Base-by-base conservation (phyloP, 1,139 yeast genomes). In the Candida sp. region DNA sequence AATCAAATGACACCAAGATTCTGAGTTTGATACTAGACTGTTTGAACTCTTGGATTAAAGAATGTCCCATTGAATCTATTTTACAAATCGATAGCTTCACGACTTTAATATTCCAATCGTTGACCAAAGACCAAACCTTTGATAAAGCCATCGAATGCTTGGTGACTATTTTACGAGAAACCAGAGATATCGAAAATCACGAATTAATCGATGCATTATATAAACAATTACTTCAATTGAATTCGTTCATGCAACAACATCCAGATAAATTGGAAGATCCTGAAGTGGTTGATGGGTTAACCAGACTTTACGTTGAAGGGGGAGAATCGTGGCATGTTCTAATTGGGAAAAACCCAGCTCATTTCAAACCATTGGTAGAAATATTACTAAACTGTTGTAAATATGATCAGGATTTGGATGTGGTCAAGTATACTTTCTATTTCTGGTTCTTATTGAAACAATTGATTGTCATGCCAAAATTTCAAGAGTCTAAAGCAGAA, bases 251-350 rank as follows among this genome's bases (percentile, higher is more conserved):
- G 49, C 45, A 50, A n/a, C 49, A 55, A 15, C 48, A 58, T 45
- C 64, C 64, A 3, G 64, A 58, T n/a, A 62, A 56, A 46, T 50
- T 68, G 45, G 85, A 84, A 49, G 95, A 88, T 58, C 73, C 81
- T 1, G 96, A 88, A 43, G 73, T 79, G 23, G 79, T 87, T 57
- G 83, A 86, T 46, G 84, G 88, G 22, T 69, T 87, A 47, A 81
- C 96, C 0, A 75, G 93, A 56, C 64, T 95, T 39, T 88, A 87
- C 61, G 88, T 91, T 19, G 96, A 90, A 55, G 95, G 97, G 2
- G 97, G 96, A 48, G 98, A 91, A 63, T 78, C 96, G 2, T 95
- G 99, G 99, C 95, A 89, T 63, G 87, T 87, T 32, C 71, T 87
- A 32, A 81, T 91, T 45, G 93, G 95, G 5, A 82, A 82, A 55